phyloP scores from a whole-genome alignment of 2,329 filamentous ascomycete species.

The Pseudogymnoascus sp. region DNA sequence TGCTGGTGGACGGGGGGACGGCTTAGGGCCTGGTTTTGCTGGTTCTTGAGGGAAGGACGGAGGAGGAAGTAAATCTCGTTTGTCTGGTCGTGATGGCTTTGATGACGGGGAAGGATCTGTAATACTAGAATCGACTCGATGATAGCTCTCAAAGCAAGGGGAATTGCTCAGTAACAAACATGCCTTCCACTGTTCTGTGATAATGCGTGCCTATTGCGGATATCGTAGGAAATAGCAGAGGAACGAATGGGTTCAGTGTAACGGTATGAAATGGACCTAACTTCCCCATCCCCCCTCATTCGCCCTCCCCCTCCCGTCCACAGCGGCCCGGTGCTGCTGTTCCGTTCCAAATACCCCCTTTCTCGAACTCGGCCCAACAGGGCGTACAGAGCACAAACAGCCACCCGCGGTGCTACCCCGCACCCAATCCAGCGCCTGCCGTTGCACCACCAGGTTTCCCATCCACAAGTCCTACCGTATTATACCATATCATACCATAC shows the following conservation, averaged over 20 bases:
- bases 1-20: not conserved
- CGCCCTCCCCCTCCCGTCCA: not conserved
- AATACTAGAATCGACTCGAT: not conserved
- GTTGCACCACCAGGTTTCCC: not conserved
- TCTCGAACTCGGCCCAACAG: not conserved
- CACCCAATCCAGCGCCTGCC: not conserved
- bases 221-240: not conserved
- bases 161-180: not conserved
- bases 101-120: not conserved
- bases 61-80: not conserved
- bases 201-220: not conserved
- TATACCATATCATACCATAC: not conserved
- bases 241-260: not conserved
- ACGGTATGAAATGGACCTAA: not conserved
- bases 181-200: not conserved
- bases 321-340: not conserved
- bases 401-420: not conserved
- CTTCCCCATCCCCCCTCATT: not conserved
- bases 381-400: not conserved
- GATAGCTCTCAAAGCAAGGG: conserved; percentile 3
- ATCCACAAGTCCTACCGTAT: not conserved
- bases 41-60: not conserved
- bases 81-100: not conserved
- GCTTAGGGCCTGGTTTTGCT: not conserved
- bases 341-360: not conserved